Evolutionary conservation across 2,329 filamentous ascomycete species (phyloP).

Genomic region (Fusarium ramigenum): DNA sequence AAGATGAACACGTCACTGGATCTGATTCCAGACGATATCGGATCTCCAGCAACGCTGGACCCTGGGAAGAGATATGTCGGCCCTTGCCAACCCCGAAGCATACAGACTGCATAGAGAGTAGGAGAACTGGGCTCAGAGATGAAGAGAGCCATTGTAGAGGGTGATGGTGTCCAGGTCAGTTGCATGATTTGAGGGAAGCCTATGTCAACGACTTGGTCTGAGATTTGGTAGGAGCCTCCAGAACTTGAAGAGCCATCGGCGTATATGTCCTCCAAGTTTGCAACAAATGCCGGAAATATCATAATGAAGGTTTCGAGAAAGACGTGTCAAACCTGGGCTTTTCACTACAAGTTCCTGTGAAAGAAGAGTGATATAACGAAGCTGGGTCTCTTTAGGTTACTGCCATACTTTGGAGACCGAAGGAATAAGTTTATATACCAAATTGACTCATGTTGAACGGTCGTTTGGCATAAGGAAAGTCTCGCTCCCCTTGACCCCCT

Average conservation of each 20-base stretch:
- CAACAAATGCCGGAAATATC: constrained; percentile 24
- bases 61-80: constrained; percentile 10
- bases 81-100: constrained; percentile 19
- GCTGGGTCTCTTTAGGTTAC: background rate
- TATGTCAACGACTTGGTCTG: constrained; percentile 15
- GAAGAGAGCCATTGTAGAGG: constrained; percentile 11
- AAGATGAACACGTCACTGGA: constrained; percentile 3
- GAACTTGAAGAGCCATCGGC: background rate
- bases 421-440: background rate
- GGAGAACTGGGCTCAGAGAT: constrained; percentile 1
- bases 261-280: background rate
- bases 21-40: constrained; percentile 3
- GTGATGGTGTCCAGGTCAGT: constrained; percentile 21
- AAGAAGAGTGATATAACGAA: background rate
- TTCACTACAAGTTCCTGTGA: too few relatives aligned
- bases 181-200: constrained; percentile 30
- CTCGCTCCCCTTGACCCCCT: too few relatives aligned
- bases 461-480: background rate
- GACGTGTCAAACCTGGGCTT: too few relatives aligned
- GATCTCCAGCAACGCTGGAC: background rate
- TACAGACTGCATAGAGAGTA: constrained; percentile 10
- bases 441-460: fast-evolving
- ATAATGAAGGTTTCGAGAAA: background rate
- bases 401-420: background rate
- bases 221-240: background rate